Conservation (phyloP, 2,329 filamentous ascomycete genomes). For the Epichloe elymi region DNA sequence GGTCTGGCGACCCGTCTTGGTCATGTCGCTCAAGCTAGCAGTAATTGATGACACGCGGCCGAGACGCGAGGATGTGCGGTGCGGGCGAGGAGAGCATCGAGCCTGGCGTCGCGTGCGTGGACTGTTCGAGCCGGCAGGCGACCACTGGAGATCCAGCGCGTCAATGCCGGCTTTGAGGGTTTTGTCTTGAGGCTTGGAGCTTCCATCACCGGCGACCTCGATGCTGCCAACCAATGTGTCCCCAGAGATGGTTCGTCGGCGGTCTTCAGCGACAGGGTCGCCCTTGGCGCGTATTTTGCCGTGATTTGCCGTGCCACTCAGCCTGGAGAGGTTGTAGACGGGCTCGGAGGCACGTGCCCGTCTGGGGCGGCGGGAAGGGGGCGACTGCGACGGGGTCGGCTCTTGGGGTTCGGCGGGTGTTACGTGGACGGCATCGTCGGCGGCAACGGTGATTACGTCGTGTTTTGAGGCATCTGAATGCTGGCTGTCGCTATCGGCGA, state of each 20-base stretch:
- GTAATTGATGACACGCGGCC: conserved; percentile 26
- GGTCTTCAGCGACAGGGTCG: conserved; percentile 30
- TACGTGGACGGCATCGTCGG: conserved; percentile 13
- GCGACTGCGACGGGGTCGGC: conserved; percentile 8
- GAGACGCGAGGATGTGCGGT: conserved; percentile 30
- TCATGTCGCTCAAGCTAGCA: conserved; percentile 37
- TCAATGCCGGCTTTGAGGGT: conserved; percentile 20
- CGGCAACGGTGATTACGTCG: conserved; percentile 22
- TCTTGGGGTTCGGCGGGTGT: conserved; percentile 15
- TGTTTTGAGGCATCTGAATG: conserved; percentile 30
- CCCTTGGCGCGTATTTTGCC: conserved; percentile 42
- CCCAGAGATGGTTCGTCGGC: conserved; percentile 33
- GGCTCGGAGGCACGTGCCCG: conserved; percentile 42
- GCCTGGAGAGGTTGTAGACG: conserved; percentile 53
- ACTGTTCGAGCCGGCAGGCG: conserved; percentile 23
- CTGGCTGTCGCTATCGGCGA: conserved; percentile 48
- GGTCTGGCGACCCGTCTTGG: conserved; percentile 47
- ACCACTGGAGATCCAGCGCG: conserved; percentile 33
- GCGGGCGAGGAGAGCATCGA: conserved; percentile 17
- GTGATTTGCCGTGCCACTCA: conserved; percentile 49
- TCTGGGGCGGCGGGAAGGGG: conserved; percentile 33
- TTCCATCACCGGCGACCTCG: conserved; percentile 11
- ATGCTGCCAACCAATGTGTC: conserved; percentile 20
- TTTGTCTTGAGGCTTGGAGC: conserved; percentile 6
- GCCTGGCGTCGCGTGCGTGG: conserved; percentile 21